phyloP scores from a whole-genome alignment of 257 asterid genomes.

The Knoxia roxburghii region DNA sequence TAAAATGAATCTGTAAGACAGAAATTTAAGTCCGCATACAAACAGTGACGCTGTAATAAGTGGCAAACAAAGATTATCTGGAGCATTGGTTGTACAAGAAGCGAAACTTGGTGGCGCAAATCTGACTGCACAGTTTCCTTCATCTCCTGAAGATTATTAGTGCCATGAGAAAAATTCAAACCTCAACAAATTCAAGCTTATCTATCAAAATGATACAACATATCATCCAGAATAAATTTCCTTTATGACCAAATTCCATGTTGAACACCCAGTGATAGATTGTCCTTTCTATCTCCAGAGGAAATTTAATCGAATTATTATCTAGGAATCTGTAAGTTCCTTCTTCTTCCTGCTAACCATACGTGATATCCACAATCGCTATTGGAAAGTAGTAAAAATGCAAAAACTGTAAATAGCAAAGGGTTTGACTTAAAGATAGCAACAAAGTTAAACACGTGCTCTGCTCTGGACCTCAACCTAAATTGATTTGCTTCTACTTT shows the following conservation, averaged over 20 bases:
- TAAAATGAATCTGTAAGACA: neutral
- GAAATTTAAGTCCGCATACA: neutral
- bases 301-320: neutral
- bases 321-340: too few relatives aligned
- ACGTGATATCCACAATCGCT: neutral
- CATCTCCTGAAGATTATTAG: conserved; percentile 52
- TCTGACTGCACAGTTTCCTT: conserved; percentile 95
- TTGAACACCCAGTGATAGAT: too few relatives aligned
- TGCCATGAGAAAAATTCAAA: conserved; percentile 11
- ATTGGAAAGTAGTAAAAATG: neutral
- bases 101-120: conserved; percentile 89
- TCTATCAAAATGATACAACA: neutral
- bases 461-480: neutral
- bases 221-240: neutral
- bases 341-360: neutral
- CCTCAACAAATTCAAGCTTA: neutral
- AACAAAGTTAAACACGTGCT: neutral
- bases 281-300: neutral
- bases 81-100: conserved; percentile 97
- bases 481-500: too few relatives aligned
- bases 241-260: neutral
- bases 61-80: conserved; percentile 48
- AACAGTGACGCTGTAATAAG: neutral
- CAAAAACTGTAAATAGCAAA: neutral
- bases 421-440: neutral